A percentile compares a stretch with the other conserved stretches of the same genome.
phyloP scores from a whole-genome alignment of 2,329 filamentous ascomycete genomes.

The Penicillium paneum region DNA sequence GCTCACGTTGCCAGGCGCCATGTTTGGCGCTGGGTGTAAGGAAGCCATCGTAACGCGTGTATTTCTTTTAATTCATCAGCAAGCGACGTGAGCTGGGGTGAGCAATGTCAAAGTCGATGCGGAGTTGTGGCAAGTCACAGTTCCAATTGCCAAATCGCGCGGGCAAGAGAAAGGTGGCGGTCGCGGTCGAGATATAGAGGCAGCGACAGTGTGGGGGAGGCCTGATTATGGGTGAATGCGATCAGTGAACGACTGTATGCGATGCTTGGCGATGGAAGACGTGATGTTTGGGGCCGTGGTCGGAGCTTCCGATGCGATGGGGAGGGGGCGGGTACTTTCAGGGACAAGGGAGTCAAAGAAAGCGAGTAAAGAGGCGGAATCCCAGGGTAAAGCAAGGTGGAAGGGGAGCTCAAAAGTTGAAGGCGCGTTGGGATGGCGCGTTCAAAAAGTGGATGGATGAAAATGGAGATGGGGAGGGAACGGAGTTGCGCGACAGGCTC shows the following conservation, averaged over 20 bases:
- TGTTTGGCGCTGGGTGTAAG: slow-evolving; percentile 67
- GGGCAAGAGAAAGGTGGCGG: slow-evolving; percentile 19
- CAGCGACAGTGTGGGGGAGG: slow-evolving; percentile 22
- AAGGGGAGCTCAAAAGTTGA: slow-evolving; percentile 22
- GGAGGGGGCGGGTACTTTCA: slow-evolving; percentile 21
- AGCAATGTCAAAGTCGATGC: slow-evolving; percentile 22
- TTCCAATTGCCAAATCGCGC: slow-evolving; percentile 25
- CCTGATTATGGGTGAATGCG: slow-evolving; percentile 25
- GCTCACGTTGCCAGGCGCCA: slow-evolving; percentile 62
- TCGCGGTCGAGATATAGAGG: background rate
- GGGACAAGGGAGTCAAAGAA: slow-evolving; percentile 19
- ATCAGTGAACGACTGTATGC: slow-evolving; percentile 23
- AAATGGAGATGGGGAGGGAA: slow-evolving; percentile 40
- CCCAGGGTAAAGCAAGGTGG: slow-evolving; percentile 22
- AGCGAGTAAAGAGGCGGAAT: slow-evolving; percentile 18
- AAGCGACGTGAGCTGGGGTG: slow-evolving; percentile 14
- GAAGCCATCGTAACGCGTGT: slow-evolving; percentile 66
- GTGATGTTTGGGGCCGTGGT: slow-evolving; percentile 32
- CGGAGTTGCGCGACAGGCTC: slow-evolving; percentile 39
- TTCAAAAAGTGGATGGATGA: slow-evolving; percentile 33
- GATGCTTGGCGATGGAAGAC: slow-evolving; percentile 35
- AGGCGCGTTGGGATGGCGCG: slow-evolving; percentile 33
- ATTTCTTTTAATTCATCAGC: slow-evolving; percentile 33
- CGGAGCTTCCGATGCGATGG: slow-evolving; percentile 28
- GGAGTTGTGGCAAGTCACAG: slow-evolving; percentile 17